Conservation (phyloP, 805 yeast species). For the Hanseniaspora jakobsenii region DNA sequence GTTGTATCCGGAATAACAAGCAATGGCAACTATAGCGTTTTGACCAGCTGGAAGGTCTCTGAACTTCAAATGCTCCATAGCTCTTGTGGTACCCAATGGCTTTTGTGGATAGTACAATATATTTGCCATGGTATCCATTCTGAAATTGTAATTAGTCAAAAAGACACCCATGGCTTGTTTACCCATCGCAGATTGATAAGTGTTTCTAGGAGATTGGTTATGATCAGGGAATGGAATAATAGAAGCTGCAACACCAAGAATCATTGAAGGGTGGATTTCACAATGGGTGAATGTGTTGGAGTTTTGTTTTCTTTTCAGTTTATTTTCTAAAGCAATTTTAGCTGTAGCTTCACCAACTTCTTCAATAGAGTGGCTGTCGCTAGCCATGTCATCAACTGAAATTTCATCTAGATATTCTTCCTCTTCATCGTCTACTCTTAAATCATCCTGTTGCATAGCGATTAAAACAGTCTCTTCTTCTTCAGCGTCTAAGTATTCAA, state of each 20-base stretch:
- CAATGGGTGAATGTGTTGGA: conserved; percentile 90
- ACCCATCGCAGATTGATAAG: conserved; percentile 99
- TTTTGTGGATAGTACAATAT: conserved; percentile 95
- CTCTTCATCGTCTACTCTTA: conserved; percentile 46
- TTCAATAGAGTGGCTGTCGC: conserved; percentile 23
- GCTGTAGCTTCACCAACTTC: conserved; percentile 42
- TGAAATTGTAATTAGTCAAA: conserved; percentile 83
- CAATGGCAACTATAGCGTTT: conserved; percentile 95
- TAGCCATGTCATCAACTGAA: conserved; percentile 25
- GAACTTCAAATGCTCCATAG: conserved; percentile 94
- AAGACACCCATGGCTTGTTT: conserved; percentile 99
- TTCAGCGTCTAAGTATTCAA: conserved; percentile 96
- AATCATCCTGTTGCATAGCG: conserved; percentile 97
- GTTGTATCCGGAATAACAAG: conserved; percentile 96
- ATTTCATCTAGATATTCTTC: conserved; percentile 18
- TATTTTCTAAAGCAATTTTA: conserved; percentile 39
- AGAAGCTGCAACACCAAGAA: conserved; percentile 95
- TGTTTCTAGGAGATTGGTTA: conserved; percentile 97
- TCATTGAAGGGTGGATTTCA: conserved; percentile 98
- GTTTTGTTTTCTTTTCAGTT: conserved; percentile 66
- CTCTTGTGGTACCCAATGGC: conserved; percentile 93
- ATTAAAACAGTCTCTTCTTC: conserved; percentile 97
- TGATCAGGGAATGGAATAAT: conserved; percentile 99
- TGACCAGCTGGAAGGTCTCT: conserved; percentile 98
- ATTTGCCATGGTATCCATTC: conserved; percentile 99